Evolutionary conservation across 257 asterid species (phyloP), one percentile per base, ranked within the genome.

Genomic region (Primulina tabacum): DNA sequence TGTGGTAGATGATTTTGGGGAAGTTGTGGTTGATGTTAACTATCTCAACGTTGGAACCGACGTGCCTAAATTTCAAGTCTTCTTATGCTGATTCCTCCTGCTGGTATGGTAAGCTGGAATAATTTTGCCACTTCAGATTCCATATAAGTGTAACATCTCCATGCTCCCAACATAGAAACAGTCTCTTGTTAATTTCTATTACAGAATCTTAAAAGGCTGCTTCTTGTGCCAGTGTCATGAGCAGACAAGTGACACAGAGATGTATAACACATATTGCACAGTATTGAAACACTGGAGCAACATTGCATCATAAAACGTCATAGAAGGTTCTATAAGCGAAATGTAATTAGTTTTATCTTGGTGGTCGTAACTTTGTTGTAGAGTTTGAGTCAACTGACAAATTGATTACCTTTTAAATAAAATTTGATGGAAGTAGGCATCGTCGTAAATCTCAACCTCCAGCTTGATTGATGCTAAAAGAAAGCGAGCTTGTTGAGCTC

Each of bases 1-100:
- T 78, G 59, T 50, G 57, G 24, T 84, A 92, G 98, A 90, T 55
- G 90, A 92, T 81, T 92, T 92, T 77, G 98, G 98, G 68, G 84
- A 88, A 72, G 78, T 79, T 12, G 96, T 84, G 56, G 82, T 82
- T 28, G 97, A 92, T 79, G 97, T 90, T 63, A 92, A 90, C 88
- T 88, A 87, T 81, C 88, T 92, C 76, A 86, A 90, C 68, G 84
- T 89, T 63, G 97, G 95, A 81, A 72, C 69, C 67, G 70, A 80
- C 63, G 74, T 14, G 35, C 84, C 96, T 55, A 74, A 81, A 12
- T 92, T 78, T 75, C 84, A 88, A 64, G 64, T 88, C 52, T 90
- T 92, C 82, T 75, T 92, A 60, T 90, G 98, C 86, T 88, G 91
- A 90, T 70, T 29, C 71, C 60, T 72, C 71, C 80, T 18, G 16